Percentiles rank a stretch among this genome's conserved stretches.
These are phyloP conservation scores for Yueomyces sinensis DNA, from an alignment of 805 yeast species.

Conservation along the genomic window DNA sequence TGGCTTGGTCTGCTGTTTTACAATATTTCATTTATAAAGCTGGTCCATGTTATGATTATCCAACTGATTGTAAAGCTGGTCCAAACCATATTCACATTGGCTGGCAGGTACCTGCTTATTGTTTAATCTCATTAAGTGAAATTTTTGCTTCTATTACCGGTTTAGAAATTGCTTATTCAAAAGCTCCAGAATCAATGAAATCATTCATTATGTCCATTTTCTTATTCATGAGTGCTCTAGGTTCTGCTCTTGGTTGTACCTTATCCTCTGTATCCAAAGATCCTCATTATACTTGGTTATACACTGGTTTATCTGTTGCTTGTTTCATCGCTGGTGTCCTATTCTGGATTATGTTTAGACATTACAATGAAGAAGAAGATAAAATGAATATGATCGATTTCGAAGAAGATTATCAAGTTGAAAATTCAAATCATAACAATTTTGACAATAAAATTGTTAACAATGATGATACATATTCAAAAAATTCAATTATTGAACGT, in stretches of 20 bases:
- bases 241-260: slow-evolving; percentile 65
- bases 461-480: not conserved
- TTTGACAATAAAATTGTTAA: not conserved
- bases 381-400: slow-evolving; percentile 39
- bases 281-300: slow-evolving; percentile 61
- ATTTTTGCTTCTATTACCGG: slow-evolving; percentile 72
- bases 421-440: not conserved
- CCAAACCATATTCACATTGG: slow-evolving; percentile 44
- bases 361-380: slow-evolving; percentile 43
- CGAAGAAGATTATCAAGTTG: slow-evolving; percentile 2
- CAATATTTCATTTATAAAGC: slow-evolving; percentile 55
- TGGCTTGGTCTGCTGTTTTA: slow-evolving; percentile 64
- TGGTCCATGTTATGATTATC: slow-evolving; percentile 61
- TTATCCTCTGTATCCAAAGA: slow-evolving; percentile 50
- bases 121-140: slow-evolving; percentile 60
- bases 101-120: slow-evolving; percentile 50
- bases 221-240: slow-evolving; percentile 60
- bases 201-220: slow-evolving; percentile 36
- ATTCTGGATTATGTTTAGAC: slow-evolving; percentile 48
- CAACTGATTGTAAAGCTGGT: slow-evolving; percentile 26
- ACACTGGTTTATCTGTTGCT: slow-evolving; percentile 46
- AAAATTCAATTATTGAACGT: no score
- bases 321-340: slow-evolving; percentile 44
- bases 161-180: slow-evolving; percentile 70
- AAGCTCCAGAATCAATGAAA: slow-evolving; percentile 51